A percentile compares a stretch with the other conserved stretches of the same genome.
Evolutionary conservation across 2,329 filamentous ascomycete species (phyloP).

Genomic region (Tolypocladium inflatum): DNA sequence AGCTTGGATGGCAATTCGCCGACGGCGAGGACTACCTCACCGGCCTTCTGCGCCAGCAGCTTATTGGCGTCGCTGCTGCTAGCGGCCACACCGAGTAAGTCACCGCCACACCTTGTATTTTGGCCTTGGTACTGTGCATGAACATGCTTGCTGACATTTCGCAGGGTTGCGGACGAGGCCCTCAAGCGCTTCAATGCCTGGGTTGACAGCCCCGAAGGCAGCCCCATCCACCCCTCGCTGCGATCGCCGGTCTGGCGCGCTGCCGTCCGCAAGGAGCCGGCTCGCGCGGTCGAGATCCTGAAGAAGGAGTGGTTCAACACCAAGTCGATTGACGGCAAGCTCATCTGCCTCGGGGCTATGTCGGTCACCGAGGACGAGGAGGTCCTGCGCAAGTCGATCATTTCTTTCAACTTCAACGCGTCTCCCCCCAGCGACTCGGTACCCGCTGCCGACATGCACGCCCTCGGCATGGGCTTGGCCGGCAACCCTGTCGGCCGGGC

Average conservation of each 20-base stretch:
- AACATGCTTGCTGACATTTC: constrained; percentile 12
- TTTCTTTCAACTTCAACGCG: constrained; percentile 68
- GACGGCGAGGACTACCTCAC: constrained; percentile 71
- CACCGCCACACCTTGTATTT: background rate
- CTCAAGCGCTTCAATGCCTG: constrained; percentile 74
- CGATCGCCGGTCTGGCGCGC: constrained; percentile 73
- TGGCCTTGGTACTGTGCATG: background rate
- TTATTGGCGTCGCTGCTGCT: constrained; percentile 66
- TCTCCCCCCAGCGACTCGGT: constrained; percentile 54
- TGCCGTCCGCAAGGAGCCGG: constrained; percentile 60
- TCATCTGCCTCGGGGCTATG: constrained; percentile 69
- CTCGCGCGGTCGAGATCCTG: constrained; percentile 59
- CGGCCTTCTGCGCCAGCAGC: constrained; percentile 70
- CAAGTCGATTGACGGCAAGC: constrained; percentile 82
- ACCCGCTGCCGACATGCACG: constrained; percentile 79
- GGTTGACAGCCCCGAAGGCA: constrained; percentile 56
- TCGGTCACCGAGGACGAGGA: constrained; percentile 61
- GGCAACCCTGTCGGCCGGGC: constrained; percentile 64
- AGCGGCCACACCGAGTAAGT: constrained; percentile 67
- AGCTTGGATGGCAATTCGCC: constrained; percentile 79
- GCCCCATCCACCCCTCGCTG: constrained; percentile 70
- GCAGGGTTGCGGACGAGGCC: constrained; percentile 61
- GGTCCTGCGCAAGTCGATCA: constrained; percentile 57
- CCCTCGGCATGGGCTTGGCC: constrained; percentile 63
- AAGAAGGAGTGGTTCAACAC: constrained; percentile 80